These are phyloP conservation scores for Tylopilus sp. DNA, from an alignment of 1,284 basidiomycete species.

Conservation along the genomic window DNA sequence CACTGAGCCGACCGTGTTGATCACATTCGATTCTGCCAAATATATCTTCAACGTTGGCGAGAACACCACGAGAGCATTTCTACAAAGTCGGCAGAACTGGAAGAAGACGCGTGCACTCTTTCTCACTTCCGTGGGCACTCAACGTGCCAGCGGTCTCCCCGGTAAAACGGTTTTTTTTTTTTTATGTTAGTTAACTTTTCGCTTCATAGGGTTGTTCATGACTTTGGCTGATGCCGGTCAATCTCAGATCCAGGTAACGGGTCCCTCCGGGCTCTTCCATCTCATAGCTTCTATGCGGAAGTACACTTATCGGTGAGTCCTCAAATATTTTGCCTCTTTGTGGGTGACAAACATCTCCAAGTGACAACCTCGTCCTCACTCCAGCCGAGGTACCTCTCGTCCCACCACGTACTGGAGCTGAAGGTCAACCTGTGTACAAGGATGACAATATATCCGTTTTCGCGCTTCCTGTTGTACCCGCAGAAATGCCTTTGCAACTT, in stretches of 20 bases:
- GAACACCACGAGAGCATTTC: constrained; percentile 69
- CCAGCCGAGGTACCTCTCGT: constrained; percentile 44
- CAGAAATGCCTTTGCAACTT: neutral
- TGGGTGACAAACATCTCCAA: constrained; percentile 22
- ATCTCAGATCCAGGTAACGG: constrained; percentile 57
- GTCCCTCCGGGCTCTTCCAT: constrained; percentile 71
- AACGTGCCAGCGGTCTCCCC: constrained; percentile 64
- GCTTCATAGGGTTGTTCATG: constrained; percentile 84
- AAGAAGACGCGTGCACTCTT: constrained; percentile 69
- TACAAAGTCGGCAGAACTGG: constrained; percentile 64
- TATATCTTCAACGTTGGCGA: constrained; percentile 89
- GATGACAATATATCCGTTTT: constrained; percentile 67
- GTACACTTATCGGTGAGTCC: constrained; percentile 59
- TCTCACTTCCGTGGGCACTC: constrained; percentile 61
- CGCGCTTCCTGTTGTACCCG: constrained; percentile 50
- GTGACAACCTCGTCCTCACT: constrained; percentile 48
- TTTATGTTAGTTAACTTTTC: neutral
- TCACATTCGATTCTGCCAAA: constrained; percentile 73
- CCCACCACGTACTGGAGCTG: constrained; percentile 25
- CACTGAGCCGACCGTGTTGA: constrained; percentile 71
- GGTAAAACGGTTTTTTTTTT: constrained; percentile 45
- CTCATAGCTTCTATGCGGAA: constrained; percentile 67
- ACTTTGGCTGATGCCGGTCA: constrained; percentile 72
- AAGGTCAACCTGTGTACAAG: constrained; percentile 44
- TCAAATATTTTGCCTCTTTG: neutral